These are phyloP conservation scores for Apiospora sp. DNA, from an alignment of 2,329 filamentous ascomycete species.

Conservation along the genomic window DNA sequence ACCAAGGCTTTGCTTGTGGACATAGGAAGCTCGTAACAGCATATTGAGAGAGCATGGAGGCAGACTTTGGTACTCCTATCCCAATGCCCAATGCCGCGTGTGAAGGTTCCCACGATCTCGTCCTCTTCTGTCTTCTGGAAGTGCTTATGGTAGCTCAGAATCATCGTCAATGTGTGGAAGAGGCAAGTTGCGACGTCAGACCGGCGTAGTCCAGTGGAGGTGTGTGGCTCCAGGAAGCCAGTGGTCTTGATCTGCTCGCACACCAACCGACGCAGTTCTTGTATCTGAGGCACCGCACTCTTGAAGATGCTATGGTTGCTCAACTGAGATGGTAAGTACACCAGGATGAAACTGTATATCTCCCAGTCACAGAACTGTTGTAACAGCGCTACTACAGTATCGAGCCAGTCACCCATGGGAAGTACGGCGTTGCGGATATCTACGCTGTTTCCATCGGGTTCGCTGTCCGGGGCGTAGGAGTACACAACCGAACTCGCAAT, in stretches of 20 bases:
- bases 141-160: slow-evolving; percentile 88
- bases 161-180: slow-evolving; percentile 84
- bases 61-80: slow-evolving; percentile 90
- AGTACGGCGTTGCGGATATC: slow-evolving; percentile 52
- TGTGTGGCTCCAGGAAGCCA: slow-evolving; percentile 82
- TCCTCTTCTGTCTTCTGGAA: slow-evolving; percentile 88
- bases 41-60: slow-evolving; percentile 93
- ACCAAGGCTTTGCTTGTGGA: slow-evolving; percentile 88
- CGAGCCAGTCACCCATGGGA: slow-evolving; percentile 76
- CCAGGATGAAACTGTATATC: slow-evolving; percentile 87
- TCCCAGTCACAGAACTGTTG: slow-evolving; percentile 86
- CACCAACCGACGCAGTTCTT: slow-evolving; percentile 75
- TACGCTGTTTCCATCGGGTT: slow-evolving; percentile 30
- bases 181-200: slow-evolving; percentile 89
- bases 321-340: slow-evolving; percentile 85
- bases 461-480: slow-evolving; percentile 43
- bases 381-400: slow-evolving; percentile 76
- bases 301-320: slow-evolving; percentile 89
- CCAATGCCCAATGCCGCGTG: slow-evolving; percentile 83
- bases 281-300: slow-evolving; percentile 76
- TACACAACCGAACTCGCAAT: slow-evolving; percentile 60
- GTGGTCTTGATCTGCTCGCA: slow-evolving; percentile 85
- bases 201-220: slow-evolving; percentile 80
- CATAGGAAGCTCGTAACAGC: slow-evolving; percentile 90
- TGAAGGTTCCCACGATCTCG: slow-evolving; percentile 86